Base-by-base conservation (phyloP, 163 green algal genomes). In the Chlorella variabilis region DNA sequence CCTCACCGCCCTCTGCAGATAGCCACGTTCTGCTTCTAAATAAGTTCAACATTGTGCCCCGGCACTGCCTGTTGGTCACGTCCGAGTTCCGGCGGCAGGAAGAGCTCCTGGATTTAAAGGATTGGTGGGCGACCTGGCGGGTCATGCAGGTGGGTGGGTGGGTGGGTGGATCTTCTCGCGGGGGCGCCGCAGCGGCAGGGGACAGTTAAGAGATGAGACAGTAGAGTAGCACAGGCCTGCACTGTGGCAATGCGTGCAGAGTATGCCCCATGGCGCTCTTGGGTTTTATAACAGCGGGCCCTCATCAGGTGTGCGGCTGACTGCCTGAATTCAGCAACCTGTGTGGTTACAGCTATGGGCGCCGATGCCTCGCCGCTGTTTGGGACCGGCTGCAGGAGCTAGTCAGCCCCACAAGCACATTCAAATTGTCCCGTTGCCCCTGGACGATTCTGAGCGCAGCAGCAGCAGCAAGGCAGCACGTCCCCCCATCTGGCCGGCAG, bases 401-500 rank as follows among this genome's bases (percentile, higher is more conserved):
- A 96, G 89, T 82, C 94, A 98, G 85, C 94, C 94, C 3, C 95
- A 98, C 87, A 97, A 98, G 77, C 95, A 98, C 77, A 20, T 97
- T 59, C 95, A 98, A 88, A 87, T 94, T 6, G 91, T 96, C 21
- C 92, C 93, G 25, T 80, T 97, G 66, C 93, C 94, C 0, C 87
- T 96, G 39, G 67, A 80, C 49, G 45, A 68, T 36, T 18, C 4
- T 6, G 11, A 41, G 38, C 9, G 74, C 78, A 56, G 41, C 33
- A 48, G 36, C 42, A 58, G 65, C 61, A 45, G 39, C 81, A 9
- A n/a, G 9, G n/a, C 36, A 71, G 33, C n/a, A 23, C n/a, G 51
- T 23, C 41, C 42, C 4, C 56, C 58, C 33, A 56, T 58, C 18
- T 73, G 51, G 56, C 61, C 68, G 20, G 68, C 66, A 39, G 38